These are phyloP conservation scores for Penicillium sp. DNA, from an alignment of 2,329 filamentous ascomycete genomes.

Conservation along the genomic window DNA sequence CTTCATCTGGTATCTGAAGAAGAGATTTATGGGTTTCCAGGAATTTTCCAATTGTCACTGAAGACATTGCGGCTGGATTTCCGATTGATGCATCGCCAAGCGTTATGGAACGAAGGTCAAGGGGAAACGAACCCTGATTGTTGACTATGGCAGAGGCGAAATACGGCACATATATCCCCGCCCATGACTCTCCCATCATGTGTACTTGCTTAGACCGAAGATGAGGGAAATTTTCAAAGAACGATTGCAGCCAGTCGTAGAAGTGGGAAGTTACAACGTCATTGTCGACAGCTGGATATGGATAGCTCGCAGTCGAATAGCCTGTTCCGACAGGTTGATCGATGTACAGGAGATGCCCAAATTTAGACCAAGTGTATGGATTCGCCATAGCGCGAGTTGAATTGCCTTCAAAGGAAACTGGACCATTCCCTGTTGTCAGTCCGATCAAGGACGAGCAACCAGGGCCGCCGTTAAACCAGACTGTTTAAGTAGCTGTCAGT, in stretches of 20 bases:
- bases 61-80: slow-evolving; percentile 42
- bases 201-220: slow-evolving; percentile 38
- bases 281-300: slow-evolving; percentile 34
- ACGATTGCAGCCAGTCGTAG: slow-evolving; percentile 36
- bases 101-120: slow-evolving; percentile 41
- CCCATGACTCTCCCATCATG: slow-evolving; percentile 46
- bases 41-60: slow-evolving; percentile 35
- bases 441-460: slow-evolving; percentile 43
- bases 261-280: slow-evolving; percentile 37
- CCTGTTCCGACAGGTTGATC: slow-evolving; percentile 46
- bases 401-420: slow-evolving; percentile 19
- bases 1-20: slow-evolving; percentile 34
- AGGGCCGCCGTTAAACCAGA: slow-evolving; percentile 45
- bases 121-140: slow-evolving; percentile 29
- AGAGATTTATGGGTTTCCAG: slow-evolving; percentile 30
- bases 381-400: slow-evolving; percentile 31
- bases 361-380: slow-evolving; percentile 36
- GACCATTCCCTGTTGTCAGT: slow-evolving; percentile 26
- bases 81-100: slow-evolving; percentile 44
- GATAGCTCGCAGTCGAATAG: slow-evolving; percentile 37
- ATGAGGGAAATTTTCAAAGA: slow-evolving; percentile 38
- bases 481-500: slow-evolving; percentile 34
- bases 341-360: slow-evolving; percentile 43
- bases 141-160: slow-evolving; percentile 39
- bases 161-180: slow-evolving; percentile 45